phyloP scores from a whole-genome alignment of 768 basidiomycete genomes.

The Mrakia frigida region DNA sequence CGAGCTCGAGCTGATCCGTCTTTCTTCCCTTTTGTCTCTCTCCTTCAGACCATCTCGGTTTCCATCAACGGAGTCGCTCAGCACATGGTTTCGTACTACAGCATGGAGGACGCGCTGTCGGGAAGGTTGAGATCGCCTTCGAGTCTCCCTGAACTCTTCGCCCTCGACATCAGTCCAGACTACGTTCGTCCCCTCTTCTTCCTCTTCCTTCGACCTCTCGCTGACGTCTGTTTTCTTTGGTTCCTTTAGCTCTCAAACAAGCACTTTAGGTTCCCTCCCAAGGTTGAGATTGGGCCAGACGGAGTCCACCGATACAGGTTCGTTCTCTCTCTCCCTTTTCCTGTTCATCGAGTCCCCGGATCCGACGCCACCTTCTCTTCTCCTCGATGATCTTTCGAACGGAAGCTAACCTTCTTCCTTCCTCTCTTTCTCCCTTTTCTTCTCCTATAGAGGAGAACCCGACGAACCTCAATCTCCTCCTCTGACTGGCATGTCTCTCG shows the following conservation, averaged over 20 bases:
- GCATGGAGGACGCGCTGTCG: conserved; percentile 79
- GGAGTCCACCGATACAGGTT: conserved; percentile 26
- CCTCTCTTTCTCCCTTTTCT: neutral
- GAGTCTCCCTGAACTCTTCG: conserved; percentile 76
- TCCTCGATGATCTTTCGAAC: neutral
- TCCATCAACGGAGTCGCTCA: conserved; percentile 78
- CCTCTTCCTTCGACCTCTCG: neutral
- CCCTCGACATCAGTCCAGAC: conserved; percentile 77
- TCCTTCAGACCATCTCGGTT: conserved; percentile 76
- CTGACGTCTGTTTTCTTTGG: neutral
- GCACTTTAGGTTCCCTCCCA: conserved; percentile 30
- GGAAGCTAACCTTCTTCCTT: conserved; percentile 7
- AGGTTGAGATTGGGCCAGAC: conserved; percentile 27
- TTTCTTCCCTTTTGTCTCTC: neutral
- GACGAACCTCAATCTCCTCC: conserved; percentile 17
- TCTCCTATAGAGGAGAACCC: neutral
- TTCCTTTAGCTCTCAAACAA: conserved; percentile 17
- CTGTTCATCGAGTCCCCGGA: neutral
- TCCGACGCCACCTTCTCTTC: neutral
- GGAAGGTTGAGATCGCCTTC: conserved; percentile 85
- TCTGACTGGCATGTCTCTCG: conserved; percentile 1
- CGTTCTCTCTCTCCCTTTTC: neutral
- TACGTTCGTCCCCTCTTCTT: conserved; percentile 6
- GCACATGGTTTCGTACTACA: conserved; percentile 93
- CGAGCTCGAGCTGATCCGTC: neutral